These are phyloP conservation scores for Saccharomyces hybrid DNA, from an alignment of 1,139 yeast genomes.

Conservation along the genomic window DNA sequence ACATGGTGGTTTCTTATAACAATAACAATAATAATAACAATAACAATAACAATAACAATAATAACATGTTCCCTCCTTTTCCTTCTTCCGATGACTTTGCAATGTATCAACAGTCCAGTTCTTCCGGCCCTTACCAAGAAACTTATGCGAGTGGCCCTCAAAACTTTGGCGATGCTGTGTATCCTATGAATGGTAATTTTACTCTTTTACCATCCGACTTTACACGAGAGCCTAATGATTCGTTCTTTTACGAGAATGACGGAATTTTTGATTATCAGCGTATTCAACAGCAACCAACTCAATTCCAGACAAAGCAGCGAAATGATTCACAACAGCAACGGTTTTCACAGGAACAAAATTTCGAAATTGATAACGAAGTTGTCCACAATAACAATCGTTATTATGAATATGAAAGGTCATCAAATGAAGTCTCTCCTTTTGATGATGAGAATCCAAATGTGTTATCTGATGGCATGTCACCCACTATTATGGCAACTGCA, in stretches of 20 bases:
- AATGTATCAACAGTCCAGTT: not conserved
- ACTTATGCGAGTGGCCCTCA: not conserved
- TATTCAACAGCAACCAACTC: not conserved
- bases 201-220: conserved; percentile 1
- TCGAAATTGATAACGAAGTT: not conserved
- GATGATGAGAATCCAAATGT: conserved; percentile 2
- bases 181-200: not conserved
- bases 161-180: not conserved
- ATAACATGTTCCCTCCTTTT: not conserved
- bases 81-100: not conserved
- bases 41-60: not conserved
- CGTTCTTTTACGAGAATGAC: not conserved
- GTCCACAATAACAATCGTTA: not conserved
- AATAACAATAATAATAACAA: not conserved
- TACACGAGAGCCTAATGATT: not conserved
- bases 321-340: not conserved
- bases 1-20: not conserved
- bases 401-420: not conserved
- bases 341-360: not conserved
- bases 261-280: not conserved
- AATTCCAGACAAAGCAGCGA: not conserved
- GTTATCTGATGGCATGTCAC: conserved; percentile 3
- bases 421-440: not conserved
- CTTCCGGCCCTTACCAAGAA: not conserved
- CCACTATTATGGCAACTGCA: conserved; percentile 7